Percentiles rank a stretch among this genome's conserved stretches.
These are phyloP conservation scores for Suillus luteus DNA, from an alignment of 768 basidiomycete genomes.

Conservation along the genomic window DNA sequence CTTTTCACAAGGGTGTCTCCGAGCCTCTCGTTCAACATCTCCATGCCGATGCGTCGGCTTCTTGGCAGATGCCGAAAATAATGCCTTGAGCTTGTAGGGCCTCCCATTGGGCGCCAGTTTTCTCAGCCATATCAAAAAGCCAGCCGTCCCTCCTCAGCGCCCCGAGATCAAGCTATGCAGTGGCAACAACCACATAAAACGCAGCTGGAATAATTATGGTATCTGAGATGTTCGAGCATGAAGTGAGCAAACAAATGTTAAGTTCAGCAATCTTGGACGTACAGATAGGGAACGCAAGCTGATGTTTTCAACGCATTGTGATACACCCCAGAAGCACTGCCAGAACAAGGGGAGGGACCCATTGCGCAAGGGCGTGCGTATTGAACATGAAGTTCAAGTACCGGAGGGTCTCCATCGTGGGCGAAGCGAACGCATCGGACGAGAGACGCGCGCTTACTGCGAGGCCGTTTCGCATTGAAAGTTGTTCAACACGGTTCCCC, in stretches of 20 bases:
- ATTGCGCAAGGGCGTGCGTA: slow-evolving; percentile 64
- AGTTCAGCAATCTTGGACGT: slow-evolving; percentile 35
- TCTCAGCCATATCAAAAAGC: slow-evolving; percentile 70
- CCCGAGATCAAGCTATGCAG: slow-evolving; percentile 59
- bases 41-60: no score
- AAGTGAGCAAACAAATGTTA: slow-evolving; percentile 3
- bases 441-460: slow-evolving; percentile 83
- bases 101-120: no score
- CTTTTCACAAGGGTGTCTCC: no score
- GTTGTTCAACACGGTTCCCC: neutral
- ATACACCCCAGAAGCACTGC: slow-evolving; percentile 79
- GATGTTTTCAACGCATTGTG: slow-evolving; percentile 80
- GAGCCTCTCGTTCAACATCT: no score
- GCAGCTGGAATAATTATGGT: slow-evolving; percentile 77
- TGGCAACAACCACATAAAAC: slow-evolving; percentile 81
- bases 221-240: slow-evolving; percentile 43
- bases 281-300: slow-evolving; percentile 90
- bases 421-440: slow-evolving; percentile 68
- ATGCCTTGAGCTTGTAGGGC: no score
- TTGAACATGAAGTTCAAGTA: slow-evolving; percentile 60
- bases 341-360: slow-evolving; percentile 77
- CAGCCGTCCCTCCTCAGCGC: slow-evolving; percentile 69
- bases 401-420: slow-evolving; percentile 65
- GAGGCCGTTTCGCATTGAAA: slow-evolving; percentile 46
- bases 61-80: no score